Evolutionary conservation across 176 grass and related monocot genomes (phyloP).

Genomic region (Cenchrus purpureus): DNA sequence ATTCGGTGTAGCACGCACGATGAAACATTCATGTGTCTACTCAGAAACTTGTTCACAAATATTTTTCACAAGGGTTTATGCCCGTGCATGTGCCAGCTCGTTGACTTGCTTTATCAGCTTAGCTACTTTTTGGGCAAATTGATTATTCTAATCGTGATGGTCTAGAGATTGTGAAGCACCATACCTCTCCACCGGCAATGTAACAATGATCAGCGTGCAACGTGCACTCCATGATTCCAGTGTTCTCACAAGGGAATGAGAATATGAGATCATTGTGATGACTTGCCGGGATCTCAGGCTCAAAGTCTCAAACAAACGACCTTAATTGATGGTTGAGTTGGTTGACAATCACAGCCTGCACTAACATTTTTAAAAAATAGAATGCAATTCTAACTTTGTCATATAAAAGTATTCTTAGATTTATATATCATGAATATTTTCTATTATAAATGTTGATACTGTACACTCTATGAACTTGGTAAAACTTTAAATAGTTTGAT

Average conservation of each 20-base stretch:
- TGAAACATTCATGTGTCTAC: background rate
- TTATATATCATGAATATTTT: too few relatives aligned
- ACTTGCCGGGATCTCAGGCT: background rate
- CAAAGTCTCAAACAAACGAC: background rate
- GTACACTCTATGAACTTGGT: too few relatives aligned
- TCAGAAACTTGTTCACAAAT: background rate
- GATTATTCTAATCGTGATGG: background rate
- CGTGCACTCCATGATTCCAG: background rate
- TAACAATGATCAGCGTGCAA: background rate
- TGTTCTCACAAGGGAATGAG: background rate
- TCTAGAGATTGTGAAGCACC: background rate
- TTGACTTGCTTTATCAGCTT: background rate
- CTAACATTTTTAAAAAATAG: too few relatives aligned
- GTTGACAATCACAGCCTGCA: background rate
- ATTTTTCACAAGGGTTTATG: background rate
- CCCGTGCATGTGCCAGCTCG: background rate
- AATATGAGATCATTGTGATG: background rate
- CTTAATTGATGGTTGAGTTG: background rate
- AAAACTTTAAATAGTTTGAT: too few relatives aligned
- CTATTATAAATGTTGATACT: too few relatives aligned
- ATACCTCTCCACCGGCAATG: background rate
- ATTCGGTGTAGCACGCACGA: slow-evolving; percentile 4
- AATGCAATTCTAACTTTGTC: too few relatives aligned
- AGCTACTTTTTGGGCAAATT: background rate
- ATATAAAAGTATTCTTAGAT: too few relatives aligned